Percentiles rank a stretch among this genome's conserved stretches.
phyloP scores from a whole-genome alignment of 768 basidiomycete species.

The Ramaria rubella region DNA sequence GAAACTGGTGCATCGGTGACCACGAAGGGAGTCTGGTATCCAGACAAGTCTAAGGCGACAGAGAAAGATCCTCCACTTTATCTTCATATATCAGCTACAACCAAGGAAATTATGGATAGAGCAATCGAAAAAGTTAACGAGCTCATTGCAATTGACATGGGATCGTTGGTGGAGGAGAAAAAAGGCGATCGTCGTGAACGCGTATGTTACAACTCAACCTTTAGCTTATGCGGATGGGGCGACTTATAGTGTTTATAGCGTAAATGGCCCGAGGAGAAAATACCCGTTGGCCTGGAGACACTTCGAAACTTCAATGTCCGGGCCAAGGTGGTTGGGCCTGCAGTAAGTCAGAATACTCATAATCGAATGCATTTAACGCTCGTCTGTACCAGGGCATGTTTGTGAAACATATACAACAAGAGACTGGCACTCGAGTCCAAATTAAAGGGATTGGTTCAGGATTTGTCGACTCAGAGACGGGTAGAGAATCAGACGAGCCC shows the following conservation, averaged over 20 bases:
- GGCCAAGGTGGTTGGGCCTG: slow-evolving; percentile 95
- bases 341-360: slow-evolving; percentile 40
- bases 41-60: slow-evolving; percentile 83
- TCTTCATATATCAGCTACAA: slow-evolving; percentile 81
- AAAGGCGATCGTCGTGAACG: slow-evolving; percentile 60
- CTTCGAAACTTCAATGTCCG: slow-evolving; percentile 96
- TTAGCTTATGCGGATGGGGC: neutral
- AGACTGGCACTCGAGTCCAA: slow-evolving; percentile 93
- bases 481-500: slow-evolving; percentile 80
- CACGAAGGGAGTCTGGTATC: slow-evolving; percentile 95
- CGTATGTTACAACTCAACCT: slow-evolving; percentile 30
- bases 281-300: slow-evolving; percentile 81
- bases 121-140: slow-evolving; percentile 72
- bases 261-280: slow-evolving; percentile 98
- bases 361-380: neutral
- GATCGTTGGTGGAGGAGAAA: slow-evolving; percentile 76
- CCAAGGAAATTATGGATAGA: slow-evolving; percentile 55
- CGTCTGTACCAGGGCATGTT: slow-evolving; percentile 69
- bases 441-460: slow-evolving; percentile 95
- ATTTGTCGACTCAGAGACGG: slow-evolving; percentile 89
- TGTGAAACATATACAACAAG: slow-evolving; percentile 96
- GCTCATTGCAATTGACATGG: slow-evolving; percentile 65
- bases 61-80: slow-evolving; percentile 92
- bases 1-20: slow-evolving; percentile 90
- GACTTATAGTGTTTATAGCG: slow-evolving; percentile 39